phyloP scores from a whole-genome alignment of 106 monocot genomes.

The Dendrobium catenatum region DNA sequence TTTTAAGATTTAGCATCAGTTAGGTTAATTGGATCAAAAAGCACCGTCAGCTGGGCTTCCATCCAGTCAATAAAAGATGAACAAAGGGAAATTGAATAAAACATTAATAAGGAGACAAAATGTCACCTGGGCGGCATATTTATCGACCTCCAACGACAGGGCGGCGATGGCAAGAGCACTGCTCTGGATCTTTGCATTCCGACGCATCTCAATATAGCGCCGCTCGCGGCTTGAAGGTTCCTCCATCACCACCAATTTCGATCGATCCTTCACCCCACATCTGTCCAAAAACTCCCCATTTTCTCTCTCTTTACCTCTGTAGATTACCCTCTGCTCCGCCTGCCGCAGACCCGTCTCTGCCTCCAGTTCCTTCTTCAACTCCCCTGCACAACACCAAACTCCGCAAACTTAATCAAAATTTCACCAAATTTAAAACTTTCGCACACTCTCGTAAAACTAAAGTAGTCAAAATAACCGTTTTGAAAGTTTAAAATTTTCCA shows the following conservation, averaged over 20 bases:
- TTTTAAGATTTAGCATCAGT: not conserved
- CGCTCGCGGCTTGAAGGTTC: slow-evolving; percentile 57
- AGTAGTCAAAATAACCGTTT: not conserved
- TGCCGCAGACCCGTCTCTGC: slow-evolving; percentile 42
- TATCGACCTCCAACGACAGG: slow-evolving; percentile 65
- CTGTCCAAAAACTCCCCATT: slow-evolving; percentile 56
- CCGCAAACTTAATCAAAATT: not conserved
- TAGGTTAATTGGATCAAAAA: not conserved
- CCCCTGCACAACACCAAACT: slow-evolving; percentile 27
- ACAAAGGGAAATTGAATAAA: not conserved
- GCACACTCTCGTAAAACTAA: not conserved
- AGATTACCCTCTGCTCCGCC: slow-evolving; percentile 56
- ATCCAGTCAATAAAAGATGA: not conserved
- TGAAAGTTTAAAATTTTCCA: not conserved
- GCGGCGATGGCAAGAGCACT: slow-evolving; percentile 40
- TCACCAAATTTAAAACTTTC: not conserved
- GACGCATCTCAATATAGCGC: slow-evolving; percentile 51
- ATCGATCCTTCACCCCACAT: slow-evolving; percentile 63
- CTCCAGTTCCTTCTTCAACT: slow-evolving; percentile 70
- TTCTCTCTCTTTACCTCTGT: slow-evolving; percentile 52
- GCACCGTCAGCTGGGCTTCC: not conserved
- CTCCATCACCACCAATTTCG: slow-evolving; percentile 56
- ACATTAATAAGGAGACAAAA: not conserved
- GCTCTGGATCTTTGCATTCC: slow-evolving; percentile 47
- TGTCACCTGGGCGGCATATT: slow-evolving; percentile 59